Evolutionary conservation across 441 rosid species (phyloP), one percentile per base, ranked within the genome.

Genomic region (Erodium trifolium): DNA sequence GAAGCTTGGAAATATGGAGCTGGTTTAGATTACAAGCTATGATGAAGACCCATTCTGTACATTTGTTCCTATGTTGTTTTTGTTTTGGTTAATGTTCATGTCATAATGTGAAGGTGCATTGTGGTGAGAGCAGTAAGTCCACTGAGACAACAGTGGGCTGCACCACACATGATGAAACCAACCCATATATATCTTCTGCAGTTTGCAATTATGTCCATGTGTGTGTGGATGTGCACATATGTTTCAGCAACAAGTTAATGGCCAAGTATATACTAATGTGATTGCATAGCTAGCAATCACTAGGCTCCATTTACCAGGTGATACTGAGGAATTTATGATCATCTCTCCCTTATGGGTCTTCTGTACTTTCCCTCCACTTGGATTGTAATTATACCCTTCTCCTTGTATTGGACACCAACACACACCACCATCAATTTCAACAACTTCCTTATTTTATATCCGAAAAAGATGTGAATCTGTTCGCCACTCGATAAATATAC

Each of bases 1-100:
- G 96, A 93, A 76, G 98, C 98, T 70, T 93, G 97, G 97, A 88
- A 84, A 78, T 91, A 86, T 62, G 98, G 98, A 51, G 80, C 97
- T 51, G 98, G 97, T 68, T 80, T 93, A 45, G 96, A 89, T 77
- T 86, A 89, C 76, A 79, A 88, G 83, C 85, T 91, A 10, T 91
- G 84, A 60, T 41, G 45, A 60, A 60, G 34, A 60, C 13, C 13
- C 41, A 0, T 34, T 34, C 0, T 34, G 27, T 23, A 23, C 27
- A 31, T 31, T 4, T 37, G 41, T 37, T 37, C 6, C 41, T 1
- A 37, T 37, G 41, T 37, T 37, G 45, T 41, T n/a, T 49, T 49
- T 49, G 17, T 13, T 49, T 49, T 49, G 57, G 16, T n/a, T 12
- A 49, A 49, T 19, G 29, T 57, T 1, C 13, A 11, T 41, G 45